Conservation (phyloP, 345 rosid genomes). For the Lepidium sativum region DNA sequence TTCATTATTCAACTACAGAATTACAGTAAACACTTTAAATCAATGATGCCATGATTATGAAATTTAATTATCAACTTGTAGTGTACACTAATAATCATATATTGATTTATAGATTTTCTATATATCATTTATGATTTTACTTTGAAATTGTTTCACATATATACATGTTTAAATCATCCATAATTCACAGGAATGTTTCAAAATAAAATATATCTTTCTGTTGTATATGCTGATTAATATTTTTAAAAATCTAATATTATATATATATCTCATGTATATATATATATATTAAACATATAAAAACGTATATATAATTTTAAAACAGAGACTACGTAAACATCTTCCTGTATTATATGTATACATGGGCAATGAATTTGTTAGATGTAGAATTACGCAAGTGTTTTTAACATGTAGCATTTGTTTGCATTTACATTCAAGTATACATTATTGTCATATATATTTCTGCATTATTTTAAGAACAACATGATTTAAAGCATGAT, state of each 20-base stretch:
- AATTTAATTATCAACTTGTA: too few relatives aligned
- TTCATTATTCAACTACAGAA: neutral
- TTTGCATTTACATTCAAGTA: slow-evolving; percentile 12
- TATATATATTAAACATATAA: neutral
- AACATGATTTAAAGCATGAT: slow-evolving; percentile 12
- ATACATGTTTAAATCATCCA: neutral
- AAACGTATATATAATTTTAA: neutral
- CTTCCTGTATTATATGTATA: neutral
- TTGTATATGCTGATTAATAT: neutral
- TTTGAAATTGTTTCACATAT: too few relatives aligned
- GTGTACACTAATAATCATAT: too few relatives aligned
- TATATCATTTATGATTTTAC: too few relatives aligned
- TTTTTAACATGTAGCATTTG: slow-evolving; percentile 18
- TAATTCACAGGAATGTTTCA: neutral
- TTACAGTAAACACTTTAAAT: too few relatives aligned
- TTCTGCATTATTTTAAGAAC: neutral
- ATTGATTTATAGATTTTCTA: too few relatives aligned
- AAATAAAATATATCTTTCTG: neutral
- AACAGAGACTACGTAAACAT: neutral
- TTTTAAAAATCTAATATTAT: too few relatives aligned
- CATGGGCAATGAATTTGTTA: neutral
- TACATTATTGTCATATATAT: slow-evolving; percentile 7
- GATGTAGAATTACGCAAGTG: slow-evolving; percentile 13
- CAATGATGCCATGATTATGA: too few relatives aligned
- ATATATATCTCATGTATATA: too few relatives aligned